Base-by-base conservation (phyloP, 2,329 filamentous ascomycete genomes). In the Fusarium lateritium region DNA sequence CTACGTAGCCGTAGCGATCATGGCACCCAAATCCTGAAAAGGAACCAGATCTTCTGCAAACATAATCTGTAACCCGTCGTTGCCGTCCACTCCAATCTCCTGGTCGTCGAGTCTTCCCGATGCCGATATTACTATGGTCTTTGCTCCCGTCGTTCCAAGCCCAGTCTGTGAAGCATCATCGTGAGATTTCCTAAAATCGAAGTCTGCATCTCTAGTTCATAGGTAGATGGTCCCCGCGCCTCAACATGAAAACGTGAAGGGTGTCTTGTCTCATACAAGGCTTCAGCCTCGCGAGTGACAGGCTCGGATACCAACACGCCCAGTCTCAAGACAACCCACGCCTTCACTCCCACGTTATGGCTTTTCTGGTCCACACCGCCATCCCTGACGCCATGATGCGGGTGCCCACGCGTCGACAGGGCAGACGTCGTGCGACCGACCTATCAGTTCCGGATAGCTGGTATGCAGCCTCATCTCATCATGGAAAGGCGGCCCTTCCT, bases 11-110 rank as follows among this genome's bases (percentile, higher is more conserved):
- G 9, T 26, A 42, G 17, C 9, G 50, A 42, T 13, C 33, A 38
- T 31, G 40, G 14, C 44, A 39, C 31, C 11, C 9, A 50, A 21
- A n/a, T 50, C 24, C 45, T 38, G 36, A 24, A 55, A 19, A 47
- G 21, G 36, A 42, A 46, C 44, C 33, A 14, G 36, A 57, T 62
- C 52, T 56, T 51, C 42, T 31, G 34, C 61, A 69, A 69, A 66
- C 61, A 69, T 17, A 45, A 54, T 50, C 65, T 69, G 55, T 52
- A 66, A 69, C 55, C 54, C 42, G 52, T 53, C 17, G 36, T 52
- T 65, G 51, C 52, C 61, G 61, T 57, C 38, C 33, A 53, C 55
- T 64, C 28, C 24, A 69, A 69, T 69, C 38, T 69, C 61, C 21
- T 39, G n/a, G 17, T 43, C 22, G 39, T 69, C 42, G 47, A 62